Percentiles rank a stretch among this genome's conserved stretches.
These are phyloP conservation scores for Chionographis japonica DNA, from an alignment of 106 monocot genomes.

Conservation along the genomic window DNA sequence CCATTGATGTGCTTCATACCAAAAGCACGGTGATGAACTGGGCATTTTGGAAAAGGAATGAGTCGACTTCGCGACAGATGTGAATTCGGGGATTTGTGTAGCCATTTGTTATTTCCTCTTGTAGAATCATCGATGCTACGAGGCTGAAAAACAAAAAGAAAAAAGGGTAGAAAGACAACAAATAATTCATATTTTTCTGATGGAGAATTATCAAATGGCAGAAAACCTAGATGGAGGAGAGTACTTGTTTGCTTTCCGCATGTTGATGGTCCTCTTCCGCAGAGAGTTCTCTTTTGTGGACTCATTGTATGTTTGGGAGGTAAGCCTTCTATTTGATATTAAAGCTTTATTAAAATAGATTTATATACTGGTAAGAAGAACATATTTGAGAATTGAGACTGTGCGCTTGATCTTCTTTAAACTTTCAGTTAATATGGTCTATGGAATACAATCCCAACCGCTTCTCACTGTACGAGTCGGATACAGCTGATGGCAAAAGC, in stretches of 20 bases:
- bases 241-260: slow-evolving; percentile 87
- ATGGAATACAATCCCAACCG: slow-evolving; percentile 84
- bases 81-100: no score
- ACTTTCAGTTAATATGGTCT: slow-evolving; percentile 78
- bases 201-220: slow-evolving; percentile 19
- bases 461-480: slow-evolving; percentile 51
- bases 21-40: no score
- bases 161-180: not conserved
- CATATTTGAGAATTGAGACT: not conserved
- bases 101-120: no score
- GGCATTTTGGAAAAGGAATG: no score
- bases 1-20: no score
- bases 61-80: no score
- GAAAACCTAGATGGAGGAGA: slow-evolving; percentile 87
- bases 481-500: not conserved
- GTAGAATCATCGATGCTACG: no score
- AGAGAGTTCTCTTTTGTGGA: slow-evolving; percentile 93
- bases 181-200: slow-evolving; percentile 3
- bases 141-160: no score
- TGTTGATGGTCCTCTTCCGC: slow-evolving; percentile 97
- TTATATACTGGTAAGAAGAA: not conserved
- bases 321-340: slow-evolving; percentile 14
- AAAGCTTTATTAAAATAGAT: not conserved
- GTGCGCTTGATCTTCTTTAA: slow-evolving; percentile 7
- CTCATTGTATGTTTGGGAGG: slow-evolving; percentile 92